Evolutionary conservation across 192 early-diverging fungal species (phyloP).

Genomic region (Coemansia sp.): DNA sequence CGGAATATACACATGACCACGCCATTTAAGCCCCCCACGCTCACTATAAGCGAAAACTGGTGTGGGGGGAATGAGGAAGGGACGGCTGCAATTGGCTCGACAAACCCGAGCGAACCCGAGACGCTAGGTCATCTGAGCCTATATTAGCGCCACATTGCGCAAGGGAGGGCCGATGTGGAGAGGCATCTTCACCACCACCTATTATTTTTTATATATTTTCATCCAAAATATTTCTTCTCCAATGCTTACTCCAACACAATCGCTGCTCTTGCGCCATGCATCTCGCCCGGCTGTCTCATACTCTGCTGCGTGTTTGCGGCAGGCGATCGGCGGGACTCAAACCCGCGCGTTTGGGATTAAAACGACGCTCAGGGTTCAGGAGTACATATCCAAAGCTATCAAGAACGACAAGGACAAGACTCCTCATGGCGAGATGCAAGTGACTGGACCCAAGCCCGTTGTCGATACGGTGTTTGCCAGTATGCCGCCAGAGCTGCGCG

Average conservation of each 20-base stretch:
- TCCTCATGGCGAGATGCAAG: conserved; percentile 16
- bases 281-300: neutral
- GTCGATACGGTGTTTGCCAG: conserved; percentile 26
- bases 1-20: neutral
- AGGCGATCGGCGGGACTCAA: conserved; percentile 17
- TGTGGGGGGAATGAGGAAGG: neutral
- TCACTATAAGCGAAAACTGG: neutral
- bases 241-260: conserved; percentile 5
- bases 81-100: neutral
- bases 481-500: conserved; percentile 52
- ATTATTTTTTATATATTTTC: neutral
- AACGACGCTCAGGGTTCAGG: conserved; percentile 49
- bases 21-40: conserved; percentile 6
- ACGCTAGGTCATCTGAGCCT: neutral
- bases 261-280: conserved; percentile 14
- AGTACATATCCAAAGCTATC: conserved; percentile 40
- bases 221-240: conserved; percentile 1
- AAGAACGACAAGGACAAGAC: conserved; percentile 15
- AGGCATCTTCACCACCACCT: neutral
- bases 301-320: neutral
- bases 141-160: neutral
- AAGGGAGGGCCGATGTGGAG: neutral
- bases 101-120: neutral
- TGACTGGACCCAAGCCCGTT: conserved; percentile 27
- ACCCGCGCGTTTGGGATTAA: conserved; percentile 50